Evolutionary conservation across 1,284 basidiomycete species (phyloP).

Genomic region (Marasmius fiardii): DNA sequence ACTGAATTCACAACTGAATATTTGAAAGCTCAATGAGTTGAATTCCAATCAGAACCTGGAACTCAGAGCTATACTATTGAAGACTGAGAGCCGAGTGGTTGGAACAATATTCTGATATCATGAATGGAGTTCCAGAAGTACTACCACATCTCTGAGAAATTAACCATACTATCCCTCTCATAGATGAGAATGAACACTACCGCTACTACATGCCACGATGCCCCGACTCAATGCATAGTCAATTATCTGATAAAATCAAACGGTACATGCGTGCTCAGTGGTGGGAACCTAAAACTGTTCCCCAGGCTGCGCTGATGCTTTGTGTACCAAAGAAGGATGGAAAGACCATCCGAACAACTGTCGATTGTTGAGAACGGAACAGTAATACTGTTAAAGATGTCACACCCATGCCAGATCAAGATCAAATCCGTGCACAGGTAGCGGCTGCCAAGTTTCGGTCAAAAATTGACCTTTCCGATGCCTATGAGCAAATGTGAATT

Average conservation of each 20-base stretch:
- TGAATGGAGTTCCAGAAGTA: conserved; percentile 18
- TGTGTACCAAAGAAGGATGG: conserved; percentile 24
- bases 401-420: conserved; percentile 26
- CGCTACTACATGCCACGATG: conserved; percentile 8
- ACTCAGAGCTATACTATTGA: conserved; percentile 6
- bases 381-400: conserved; percentile 27
- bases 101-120: conserved; percentile 16
- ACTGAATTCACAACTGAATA: background rate
- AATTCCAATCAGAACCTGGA: background rate
- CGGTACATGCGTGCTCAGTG: too few relatives aligned
- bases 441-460: background rate
- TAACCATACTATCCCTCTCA: conserved; percentile 24
- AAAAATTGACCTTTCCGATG: conserved; percentile 9
- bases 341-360: conserved; percentile 3
- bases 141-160: conserved; percentile 21
- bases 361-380: too few relatives aligned
- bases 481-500: conserved; percentile 14
- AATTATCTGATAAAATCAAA: too few relatives aligned
- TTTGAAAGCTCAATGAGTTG: background rate
- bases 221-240: too few relatives aligned
- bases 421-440: conserved; percentile 2
- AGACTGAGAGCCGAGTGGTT: conserved; percentile 16
- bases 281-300: too few relatives aligned
- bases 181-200: conserved; percentile 24
- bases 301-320: conserved; percentile 24